These are phyloP conservation scores for Cyberlindnera meyerae DNA, from an alignment of 805 yeast genomes.

Conservation along the genomic window DNA sequence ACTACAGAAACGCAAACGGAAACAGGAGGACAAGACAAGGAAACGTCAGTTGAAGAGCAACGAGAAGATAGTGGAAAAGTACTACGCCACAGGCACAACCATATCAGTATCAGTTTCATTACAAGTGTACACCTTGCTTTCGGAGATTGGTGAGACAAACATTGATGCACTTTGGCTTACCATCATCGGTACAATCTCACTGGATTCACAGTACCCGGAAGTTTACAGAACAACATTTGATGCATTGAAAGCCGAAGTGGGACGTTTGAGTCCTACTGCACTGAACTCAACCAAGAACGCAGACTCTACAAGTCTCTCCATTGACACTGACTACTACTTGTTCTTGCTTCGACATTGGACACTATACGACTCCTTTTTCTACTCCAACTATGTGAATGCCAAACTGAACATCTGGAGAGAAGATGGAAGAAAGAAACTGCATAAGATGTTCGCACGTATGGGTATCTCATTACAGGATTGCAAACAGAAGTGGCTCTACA, in stretches of 20 bases:
- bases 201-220: slow-evolving; percentile 67
- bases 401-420: slow-evolving; percentile 86
- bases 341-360: slow-evolving; percentile 92
- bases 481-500: slow-evolving; percentile 86
- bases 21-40: slow-evolving; percentile 33
- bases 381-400: slow-evolving; percentile 88
- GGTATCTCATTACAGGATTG: slow-evolving; percentile 89
- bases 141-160: slow-evolving; percentile 78
- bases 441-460: slow-evolving; percentile 93
- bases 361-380: slow-evolving; percentile 81
- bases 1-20: slow-evolving; percentile 22
- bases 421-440: slow-evolving; percentile 80
- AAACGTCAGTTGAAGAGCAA: slow-evolving; percentile 39
- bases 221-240: slow-evolving; percentile 72
- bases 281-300: slow-evolving; percentile 32
- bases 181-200: slow-evolving; percentile 80
- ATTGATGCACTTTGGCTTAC: slow-evolving; percentile 75
- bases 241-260: slow-evolving; percentile 75
- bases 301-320: slow-evolving; percentile 43
- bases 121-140: slow-evolving; percentile 72
- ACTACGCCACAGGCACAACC: slow-evolving; percentile 82
- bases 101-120: slow-evolving; percentile 70
- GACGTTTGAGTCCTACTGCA: slow-evolving; percentile 49
- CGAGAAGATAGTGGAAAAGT: slow-evolving; percentile 60
- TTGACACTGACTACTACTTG: slow-evolving; percentile 81